phyloP scores from a whole-genome alignment of 371 early-diverging fungal genomes.

The Mucor plumbeus region DNA sequence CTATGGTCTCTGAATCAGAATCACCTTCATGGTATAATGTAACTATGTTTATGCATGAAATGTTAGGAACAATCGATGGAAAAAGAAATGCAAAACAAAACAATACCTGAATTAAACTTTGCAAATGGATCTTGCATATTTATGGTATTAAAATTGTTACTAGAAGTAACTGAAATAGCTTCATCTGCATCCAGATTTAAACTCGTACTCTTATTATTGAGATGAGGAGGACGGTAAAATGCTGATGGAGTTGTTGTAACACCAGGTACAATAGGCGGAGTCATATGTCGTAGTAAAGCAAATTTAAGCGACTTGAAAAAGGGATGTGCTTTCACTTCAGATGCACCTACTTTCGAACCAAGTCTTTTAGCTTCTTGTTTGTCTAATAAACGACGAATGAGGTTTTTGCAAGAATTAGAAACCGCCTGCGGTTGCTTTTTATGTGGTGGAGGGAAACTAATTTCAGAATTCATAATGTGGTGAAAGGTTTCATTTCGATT shows the following conservation, averaged over 20 bases:
- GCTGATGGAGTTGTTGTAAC: neutral
- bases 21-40: slow-evolving; percentile 66
- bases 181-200: slow-evolving; percentile 59
- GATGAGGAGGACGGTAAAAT: slow-evolving; percentile 34
- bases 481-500: slow-evolving; percentile 84
- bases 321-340: slow-evolving; percentile 92
- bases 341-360: slow-evolving; percentile 85
- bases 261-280: slow-evolving; percentile 89
- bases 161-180: slow-evolving; percentile 7
- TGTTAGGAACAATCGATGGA: no score
- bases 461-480: slow-evolving; percentile 79
- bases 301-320: slow-evolving; percentile 92
- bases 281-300: slow-evolving; percentile 82
- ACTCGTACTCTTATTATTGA: slow-evolving; percentile 53
- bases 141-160: neutral
- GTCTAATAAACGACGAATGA: slow-evolving; percentile 78
- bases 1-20: slow-evolving; percentile 44
- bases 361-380: slow-evolving; percentile 84
- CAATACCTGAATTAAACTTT: slow-evolving; percentile 64
- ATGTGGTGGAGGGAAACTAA: slow-evolving; percentile 61
- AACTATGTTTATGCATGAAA: slow-evolving; percentile 33
- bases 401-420: slow-evolving; percentile 63
- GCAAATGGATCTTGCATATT: slow-evolving; percentile 55
- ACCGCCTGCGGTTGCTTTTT: slow-evolving; percentile 34
- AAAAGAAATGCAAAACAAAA: no score